Conservation (phyloP, 2,329 filamentous ascomycete genomes). For the Aspergillus sp. region DNA sequence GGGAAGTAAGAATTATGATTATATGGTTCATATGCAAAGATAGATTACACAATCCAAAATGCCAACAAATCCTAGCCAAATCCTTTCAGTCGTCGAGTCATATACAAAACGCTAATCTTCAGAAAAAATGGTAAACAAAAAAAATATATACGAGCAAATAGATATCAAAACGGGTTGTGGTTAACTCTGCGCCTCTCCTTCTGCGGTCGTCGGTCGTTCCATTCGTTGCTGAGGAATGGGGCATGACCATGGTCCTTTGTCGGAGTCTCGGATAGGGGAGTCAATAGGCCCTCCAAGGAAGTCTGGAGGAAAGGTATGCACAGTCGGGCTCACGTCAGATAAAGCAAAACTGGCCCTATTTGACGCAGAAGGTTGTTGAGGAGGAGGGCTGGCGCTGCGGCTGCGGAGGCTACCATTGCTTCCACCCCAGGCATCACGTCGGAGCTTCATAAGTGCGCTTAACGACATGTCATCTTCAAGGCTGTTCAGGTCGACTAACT, state of each 20-base stretch:
- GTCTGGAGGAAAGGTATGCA: conserved; percentile 21
- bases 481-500: conserved; percentile 65
- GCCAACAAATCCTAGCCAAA: conserved; percentile 6
- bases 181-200: background rate
- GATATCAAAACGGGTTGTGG: background rate
- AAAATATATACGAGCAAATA: background rate
- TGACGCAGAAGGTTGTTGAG: conserved; percentile 33
- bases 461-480: conserved; percentile 71
- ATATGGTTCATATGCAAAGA: background rate
- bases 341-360: conserved; percentile 37
- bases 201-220: background rate
- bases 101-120: conserved; percentile 11
- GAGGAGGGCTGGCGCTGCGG: conserved; percentile 43
- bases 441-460: conserved; percentile 68
- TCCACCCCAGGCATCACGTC: conserved; percentile 76
- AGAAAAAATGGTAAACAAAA: background rate
- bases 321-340: conserved; percentile 33
- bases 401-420: conserved; percentile 72
- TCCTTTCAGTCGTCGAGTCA: conserved; percentile 7
- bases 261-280: conserved; percentile 16
- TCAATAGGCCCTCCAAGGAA: conserved; percentile 17
- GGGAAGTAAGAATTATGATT: background rate
- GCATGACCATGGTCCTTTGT: conserved; percentile 10
- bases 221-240: conserved; percentile 2
- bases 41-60: background rate